These are phyloP conservation scores for Calvatia gigantea DNA, from an alignment of 768 basidiomycete species.

Conservation along the genomic window DNA sequence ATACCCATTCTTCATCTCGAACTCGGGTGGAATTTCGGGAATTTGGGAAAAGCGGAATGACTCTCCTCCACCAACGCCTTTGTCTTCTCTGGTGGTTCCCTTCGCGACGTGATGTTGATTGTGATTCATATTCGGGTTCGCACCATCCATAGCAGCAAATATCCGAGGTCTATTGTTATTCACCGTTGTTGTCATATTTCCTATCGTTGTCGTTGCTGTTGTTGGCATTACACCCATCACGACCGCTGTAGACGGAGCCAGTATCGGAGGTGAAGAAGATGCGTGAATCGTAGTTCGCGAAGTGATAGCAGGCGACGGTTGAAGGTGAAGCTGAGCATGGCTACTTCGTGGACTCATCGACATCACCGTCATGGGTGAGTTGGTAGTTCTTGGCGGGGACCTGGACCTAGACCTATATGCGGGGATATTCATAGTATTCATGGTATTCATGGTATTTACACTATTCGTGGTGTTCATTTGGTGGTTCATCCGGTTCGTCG, in stretches of 20 bases:
- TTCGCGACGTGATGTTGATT: neutral
- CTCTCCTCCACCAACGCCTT: too few species aligned
- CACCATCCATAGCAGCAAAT: slow-evolving; percentile 51
- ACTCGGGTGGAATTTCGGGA: neutral
- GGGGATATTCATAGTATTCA: neutral
- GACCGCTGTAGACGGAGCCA: slow-evolving; percentile 21
- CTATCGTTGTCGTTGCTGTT: too few species aligned
- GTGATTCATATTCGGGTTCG: neutral
- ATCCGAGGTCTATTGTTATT: slow-evolving; percentile 55
- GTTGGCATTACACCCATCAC: slow-evolving; percentile 17
- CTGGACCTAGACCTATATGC: neutral
- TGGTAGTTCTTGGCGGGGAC: slow-evolving; percentile 1
- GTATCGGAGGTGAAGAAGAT: slow-evolving; percentile 14
- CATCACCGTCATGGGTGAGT: too few species aligned
- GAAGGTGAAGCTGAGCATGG: neutral
- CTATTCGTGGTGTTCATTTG: too few species aligned
- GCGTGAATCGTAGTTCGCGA: neutral
- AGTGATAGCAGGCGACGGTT: slow-evolving; percentile 1
- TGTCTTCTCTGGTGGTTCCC: too few species aligned
- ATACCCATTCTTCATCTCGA: neutral
- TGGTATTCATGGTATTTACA: too few species aligned
- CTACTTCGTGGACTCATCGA: neutral
- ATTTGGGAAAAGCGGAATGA: neutral
- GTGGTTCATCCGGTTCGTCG: too few species aligned
- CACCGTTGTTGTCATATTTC: slow-evolving; percentile 15